These are phyloP conservation scores for Phanerodontia chrysosporium DNA, from an alignment of 768 basidiomycete genomes.

Conservation along the genomic window DNA sequence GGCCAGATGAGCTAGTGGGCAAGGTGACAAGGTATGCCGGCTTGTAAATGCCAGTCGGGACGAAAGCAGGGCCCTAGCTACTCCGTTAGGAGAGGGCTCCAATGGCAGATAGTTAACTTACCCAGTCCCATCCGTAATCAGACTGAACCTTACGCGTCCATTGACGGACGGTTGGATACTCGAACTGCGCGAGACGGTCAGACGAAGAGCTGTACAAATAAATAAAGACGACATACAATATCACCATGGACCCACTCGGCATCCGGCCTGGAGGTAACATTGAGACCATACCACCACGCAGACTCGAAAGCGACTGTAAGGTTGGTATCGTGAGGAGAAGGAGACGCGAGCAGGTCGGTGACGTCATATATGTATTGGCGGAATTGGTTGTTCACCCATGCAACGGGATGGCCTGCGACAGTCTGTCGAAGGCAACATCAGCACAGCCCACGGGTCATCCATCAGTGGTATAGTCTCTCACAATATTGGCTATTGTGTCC, in stretches of 20 bases:
- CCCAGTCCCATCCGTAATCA: constrained; percentile 66
- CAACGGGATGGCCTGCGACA: constrained; percentile 45
- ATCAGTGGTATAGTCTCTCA: constrained; percentile 26
- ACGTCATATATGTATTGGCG: constrained; percentile 52
- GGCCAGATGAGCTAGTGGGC: constrained; percentile 15
- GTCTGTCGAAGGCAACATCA: constrained; percentile 30
- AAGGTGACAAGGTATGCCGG: constrained; percentile 50
- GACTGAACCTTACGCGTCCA: constrained; percentile 48
- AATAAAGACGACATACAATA: not conserved
- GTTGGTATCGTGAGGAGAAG: constrained; percentile 33
- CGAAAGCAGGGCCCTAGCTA: constrained; percentile 49
- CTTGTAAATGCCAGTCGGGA: constrained; percentile 51
- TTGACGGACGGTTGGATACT: constrained; percentile 44
- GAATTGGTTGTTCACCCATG: constrained; percentile 58
- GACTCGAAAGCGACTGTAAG: constrained; percentile 51
- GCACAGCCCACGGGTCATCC: too few relatives aligned
- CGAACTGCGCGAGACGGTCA: constrained; percentile 39
- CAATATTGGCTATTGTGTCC: constrained; percentile 54
- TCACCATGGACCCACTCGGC: constrained; percentile 28
- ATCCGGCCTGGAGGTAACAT: constrained; percentile 47
- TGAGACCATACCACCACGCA: constrained; percentile 48
- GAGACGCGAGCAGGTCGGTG: constrained; percentile 34
- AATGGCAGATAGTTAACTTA: constrained; percentile 14
- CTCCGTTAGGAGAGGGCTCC: not conserved
- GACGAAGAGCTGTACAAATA: too few relatives aligned